A percentile compares a stretch with the other conserved stretches of the same genome.
Evolutionary conservation across 169 alveolate genomes (phyloP).

Genomic region (Plasmodium relictum): DNA sequence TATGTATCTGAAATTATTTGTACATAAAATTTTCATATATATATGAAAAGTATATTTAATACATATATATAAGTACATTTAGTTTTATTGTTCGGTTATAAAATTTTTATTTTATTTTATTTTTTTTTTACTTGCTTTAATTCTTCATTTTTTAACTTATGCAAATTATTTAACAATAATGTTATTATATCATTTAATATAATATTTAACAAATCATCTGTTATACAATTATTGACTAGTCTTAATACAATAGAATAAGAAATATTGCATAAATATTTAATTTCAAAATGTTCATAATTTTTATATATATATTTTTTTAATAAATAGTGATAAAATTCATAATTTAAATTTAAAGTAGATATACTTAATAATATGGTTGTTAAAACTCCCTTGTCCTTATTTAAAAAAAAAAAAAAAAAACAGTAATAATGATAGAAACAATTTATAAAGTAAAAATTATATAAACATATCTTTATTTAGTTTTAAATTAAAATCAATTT

Average conservation of each 20-base stretch:
- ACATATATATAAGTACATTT: too few species aligned
- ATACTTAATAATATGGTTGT: conserved; percentile 58
- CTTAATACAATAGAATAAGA: conserved; percentile 48
- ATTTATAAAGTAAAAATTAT: too few species aligned
- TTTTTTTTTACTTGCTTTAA: conserved; percentile 47
- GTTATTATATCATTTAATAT: neutral
- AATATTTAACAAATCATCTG: conserved; percentile 5
- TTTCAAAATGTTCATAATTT: conserved; percentile 55
- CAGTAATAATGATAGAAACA: neutral
- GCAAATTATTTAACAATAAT: conserved; percentile 23
- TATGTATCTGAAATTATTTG: conserved; percentile 30
- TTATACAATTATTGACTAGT: conserved; percentile 4
- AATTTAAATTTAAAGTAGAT: conserved; percentile 28
- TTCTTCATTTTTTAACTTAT: conserved; percentile 62
- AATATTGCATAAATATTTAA: conserved; percentile 66
- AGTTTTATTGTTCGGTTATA: neutral
- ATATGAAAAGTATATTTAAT: too few species aligned
- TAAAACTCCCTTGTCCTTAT: conserved; percentile 67
- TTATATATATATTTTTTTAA: conserved; percentile 32
- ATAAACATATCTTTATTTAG: too few species aligned
- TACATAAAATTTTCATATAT: neutral
- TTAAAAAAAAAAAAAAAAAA: neutral
- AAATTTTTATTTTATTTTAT: neutral
- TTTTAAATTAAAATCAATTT: too few species aligned
- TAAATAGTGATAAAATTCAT: conserved; percentile 5